These are phyloP conservation scores for Arthromyces matolae DNA, from an alignment of 768 basidiomycete species.

Conservation along the genomic window DNA sequence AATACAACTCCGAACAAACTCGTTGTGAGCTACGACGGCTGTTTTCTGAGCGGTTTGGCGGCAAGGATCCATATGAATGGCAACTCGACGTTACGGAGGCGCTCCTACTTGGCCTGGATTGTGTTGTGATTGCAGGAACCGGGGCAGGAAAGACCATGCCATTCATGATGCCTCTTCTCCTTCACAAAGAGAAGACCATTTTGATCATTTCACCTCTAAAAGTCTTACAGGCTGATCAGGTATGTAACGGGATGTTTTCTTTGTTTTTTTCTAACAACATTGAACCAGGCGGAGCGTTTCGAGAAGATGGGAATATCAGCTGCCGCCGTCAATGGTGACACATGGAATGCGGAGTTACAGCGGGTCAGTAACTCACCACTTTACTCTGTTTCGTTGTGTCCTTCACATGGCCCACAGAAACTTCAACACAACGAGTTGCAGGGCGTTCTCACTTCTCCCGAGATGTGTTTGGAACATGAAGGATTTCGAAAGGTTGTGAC, in stretches of 20 bases:
- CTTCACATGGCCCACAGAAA: conserved; percentile 22
- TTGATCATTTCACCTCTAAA: conserved; percentile 37
- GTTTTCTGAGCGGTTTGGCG: conserved; percentile 14
- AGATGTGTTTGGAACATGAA: conserved; percentile 35
- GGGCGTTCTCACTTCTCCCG: conserved; percentile 34
- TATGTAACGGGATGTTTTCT: conserved; percentile 6
- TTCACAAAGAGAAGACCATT: conserved; percentile 20
- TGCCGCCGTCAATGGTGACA: conserved; percentile 34
- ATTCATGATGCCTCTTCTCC: conserved; percentile 29
- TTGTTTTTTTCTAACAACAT: not conserved
- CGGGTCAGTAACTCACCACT: conserved; percentile 20
- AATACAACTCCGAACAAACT: conserved; percentile 12
- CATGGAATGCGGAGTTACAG: conserved; percentile 23
- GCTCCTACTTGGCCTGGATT: conserved; percentile 29
- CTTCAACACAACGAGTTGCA: conserved; percentile 18
- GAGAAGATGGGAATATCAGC: conserved; percentile 24
- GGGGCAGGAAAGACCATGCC: conserved; percentile 36
- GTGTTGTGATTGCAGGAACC: conserved; percentile 33
- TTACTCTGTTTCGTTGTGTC: not conserved
- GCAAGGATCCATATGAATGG: conserved; percentile 28
- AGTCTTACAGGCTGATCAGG: conserved; percentile 34
- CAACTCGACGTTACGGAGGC: conserved; percentile 37
- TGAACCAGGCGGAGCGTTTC: conserved; percentile 24
- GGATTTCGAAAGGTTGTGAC: conserved; percentile 24
- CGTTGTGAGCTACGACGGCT: conserved; percentile 10